Conservation (phyloP, 768 basidiomycete genomes). For the Hygrophoropsis aurantiaca region DNA sequence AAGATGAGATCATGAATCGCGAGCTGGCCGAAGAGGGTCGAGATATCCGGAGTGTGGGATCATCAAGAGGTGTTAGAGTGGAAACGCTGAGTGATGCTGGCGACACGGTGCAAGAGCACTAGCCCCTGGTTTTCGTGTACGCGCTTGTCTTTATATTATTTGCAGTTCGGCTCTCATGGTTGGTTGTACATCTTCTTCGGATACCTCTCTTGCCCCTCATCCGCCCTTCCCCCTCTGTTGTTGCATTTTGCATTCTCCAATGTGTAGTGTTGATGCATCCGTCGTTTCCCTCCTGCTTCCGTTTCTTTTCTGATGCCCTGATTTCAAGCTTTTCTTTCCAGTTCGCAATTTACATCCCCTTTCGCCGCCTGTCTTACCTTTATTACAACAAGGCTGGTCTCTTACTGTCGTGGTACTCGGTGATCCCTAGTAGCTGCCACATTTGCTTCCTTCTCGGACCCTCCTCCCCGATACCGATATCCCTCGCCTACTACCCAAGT, state of each 20-base stretch:
- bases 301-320: slow-evolving; percentile 31
- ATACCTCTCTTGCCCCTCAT: slow-evolving; percentile 29
- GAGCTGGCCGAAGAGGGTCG: slow-evolving; percentile 89
- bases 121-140: slow-evolving; percentile 35
- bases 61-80: slow-evolving; percentile 76
- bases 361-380: slow-evolving; percentile 17
- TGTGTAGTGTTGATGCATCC: slow-evolving; percentile 29
- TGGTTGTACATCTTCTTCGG: slow-evolving; percentile 31
- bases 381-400: slow-evolving; percentile 20
- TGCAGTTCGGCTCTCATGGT: slow-evolving; percentile 31
- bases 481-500: slow-evolving; percentile 16
- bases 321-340: slow-evolving; percentile 20
- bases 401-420: slow-evolving; percentile 19
- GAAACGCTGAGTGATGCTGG: slow-evolving; percentile 63
- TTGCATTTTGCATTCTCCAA: slow-evolving; percentile 26
- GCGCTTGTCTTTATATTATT: slow-evolving; percentile 35
- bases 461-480: slow-evolving; percentile 10
- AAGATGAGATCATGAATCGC: slow-evolving; percentile 52
- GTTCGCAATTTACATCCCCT: slow-evolving; percentile 19
- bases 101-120: slow-evolving; percentile 48
- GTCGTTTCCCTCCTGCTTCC: slow-evolving; percentile 23
- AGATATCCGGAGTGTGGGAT: slow-evolving; percentile 81
- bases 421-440: slow-evolving; percentile 20
- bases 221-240: slow-evolving; percentile 24
- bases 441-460: slow-evolving; percentile 22